Evolutionary conservation across 768 basidiomycete genomes (phyloP), one percentile per base, ranked within the genome.

Genomic region (Leccinellum albellum): DNA sequence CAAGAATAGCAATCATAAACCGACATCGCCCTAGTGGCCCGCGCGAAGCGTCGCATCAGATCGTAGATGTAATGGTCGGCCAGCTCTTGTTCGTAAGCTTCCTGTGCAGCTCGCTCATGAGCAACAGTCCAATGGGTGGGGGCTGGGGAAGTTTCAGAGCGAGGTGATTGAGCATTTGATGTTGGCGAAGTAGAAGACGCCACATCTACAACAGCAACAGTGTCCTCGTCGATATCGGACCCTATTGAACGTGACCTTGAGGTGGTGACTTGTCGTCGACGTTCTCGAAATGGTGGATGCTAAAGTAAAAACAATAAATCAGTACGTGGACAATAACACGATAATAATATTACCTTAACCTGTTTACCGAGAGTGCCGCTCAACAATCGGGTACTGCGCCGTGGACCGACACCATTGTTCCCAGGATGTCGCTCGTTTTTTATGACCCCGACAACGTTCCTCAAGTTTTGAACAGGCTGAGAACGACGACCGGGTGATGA

Each of bases 51-150:
- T 59, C 91, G 83, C 73, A 90, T 82, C 46, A 95, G 78, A 65
- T 87, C 82, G 65, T 94, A 88, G 53, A 97, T 78, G 73, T 89
- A 88, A 64, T 89, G 80, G 54, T 96, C 93, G 24, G 93, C 93
- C 55, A 87, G 76, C 54, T 86, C 86, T 40, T 75, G 76, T 61
- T 87, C 87, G 63, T 87, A 86, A 42, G 82, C 78, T 56, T 90
- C 87, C 64, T 88, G 85, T 32, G 86, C 84, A 20, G 82, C 83
- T 69, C 82, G 85, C 64, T 89, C 88, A 46, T 86, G 82, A n/a
- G 77, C 79, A 57, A 80, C 73, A 7, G 85, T 85, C 84, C 84
- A 86, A 56, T 74, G 78, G 61, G 77, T 82, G 31, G 87, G 82
- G 24, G 82, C 81, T 9, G 83, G 80, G 21, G 85, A 86, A n/a